Conservation (phyloP, 371 early-diverging fungal species). For the Mucor piriformis region DNA sequence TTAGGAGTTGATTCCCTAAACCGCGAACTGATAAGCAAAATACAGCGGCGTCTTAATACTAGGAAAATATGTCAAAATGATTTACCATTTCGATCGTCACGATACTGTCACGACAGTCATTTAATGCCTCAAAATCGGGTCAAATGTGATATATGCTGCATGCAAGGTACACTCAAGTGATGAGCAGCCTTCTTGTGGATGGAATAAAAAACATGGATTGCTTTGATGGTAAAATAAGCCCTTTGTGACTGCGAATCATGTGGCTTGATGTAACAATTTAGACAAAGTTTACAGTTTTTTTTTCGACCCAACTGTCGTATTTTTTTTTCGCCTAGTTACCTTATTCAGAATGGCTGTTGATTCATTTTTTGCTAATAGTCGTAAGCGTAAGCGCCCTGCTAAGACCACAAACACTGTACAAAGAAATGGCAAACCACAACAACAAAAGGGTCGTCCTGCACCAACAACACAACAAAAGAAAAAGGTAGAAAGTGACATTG, state of each 20-base stretch:
- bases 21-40: neutral
- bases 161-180: neutral
- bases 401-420: slow-evolving; percentile 19
- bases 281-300: slow-evolving; percentile 8
- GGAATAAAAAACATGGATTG: no score
- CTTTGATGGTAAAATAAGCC: neutral
- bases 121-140: no score
- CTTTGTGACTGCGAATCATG: slow-evolving; percentile 19
- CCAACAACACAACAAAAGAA: neutral
- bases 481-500: slow-evolving; percentile 30
- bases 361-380: slow-evolving; percentile 38
- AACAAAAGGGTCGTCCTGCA: slow-evolving; percentile 3
- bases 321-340: slow-evolving; percentile 12
- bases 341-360: slow-evolving; percentile 28
- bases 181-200: neutral
- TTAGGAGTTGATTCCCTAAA: no score
- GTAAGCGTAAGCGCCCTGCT: slow-evolving; percentile 40
- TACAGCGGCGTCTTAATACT: neutral
- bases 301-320: neutral
- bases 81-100: neutral
- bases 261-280: slow-evolving; percentile 7
- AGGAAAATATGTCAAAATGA: neutral
- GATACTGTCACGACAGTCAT: no score
- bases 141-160: no score
- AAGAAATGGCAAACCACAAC: slow-evolving; percentile 9